These are phyloP conservation scores for Populus simonii DNA, from an alignment of 345 rosid species.

Conservation along the genomic window DNA sequence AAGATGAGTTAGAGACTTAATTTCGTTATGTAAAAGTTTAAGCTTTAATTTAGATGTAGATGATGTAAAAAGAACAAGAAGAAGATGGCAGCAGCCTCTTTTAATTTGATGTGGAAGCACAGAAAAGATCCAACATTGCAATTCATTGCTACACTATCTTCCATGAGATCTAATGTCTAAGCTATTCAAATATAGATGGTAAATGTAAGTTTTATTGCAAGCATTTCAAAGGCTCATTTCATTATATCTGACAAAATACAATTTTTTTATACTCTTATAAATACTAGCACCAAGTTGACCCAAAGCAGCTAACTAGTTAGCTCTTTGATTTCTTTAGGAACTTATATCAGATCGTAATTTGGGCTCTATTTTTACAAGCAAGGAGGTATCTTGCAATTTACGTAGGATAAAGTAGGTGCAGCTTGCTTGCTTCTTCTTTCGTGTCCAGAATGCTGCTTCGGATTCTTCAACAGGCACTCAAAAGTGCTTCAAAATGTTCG, in stretches of 20 bases:
- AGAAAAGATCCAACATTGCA: no score
- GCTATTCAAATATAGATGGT: background rate
- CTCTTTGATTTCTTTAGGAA: background rate
- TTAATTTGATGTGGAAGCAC: background rate
- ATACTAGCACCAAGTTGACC: background rate
- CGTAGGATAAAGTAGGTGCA: constrained; percentile 12
- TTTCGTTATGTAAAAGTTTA: no score
- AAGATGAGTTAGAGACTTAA: no score
- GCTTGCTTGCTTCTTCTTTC: constrained; percentile 16
- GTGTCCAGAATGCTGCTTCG: constrained; percentile 25
- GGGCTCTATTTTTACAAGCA: constrained; percentile 5
- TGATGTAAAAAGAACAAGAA: no score
- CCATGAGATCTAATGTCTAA: no score
- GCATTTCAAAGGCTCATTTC: background rate
- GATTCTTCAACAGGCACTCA: constrained; percentile 7
- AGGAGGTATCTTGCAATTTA: constrained; percentile 6
- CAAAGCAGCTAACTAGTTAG: background rate
- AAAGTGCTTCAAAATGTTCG: constrained; percentile 2
- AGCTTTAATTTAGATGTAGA: no score
- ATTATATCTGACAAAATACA: background rate
- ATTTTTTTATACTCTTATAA: background rate
- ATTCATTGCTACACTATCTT: no score
- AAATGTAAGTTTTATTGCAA: background rate
- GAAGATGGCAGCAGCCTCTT: background rate
- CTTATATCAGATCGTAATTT: background rate